Evolutionary conservation across 306 rosid genomes (phyloP).

Genomic region (Prunus armeniaca): DNA sequence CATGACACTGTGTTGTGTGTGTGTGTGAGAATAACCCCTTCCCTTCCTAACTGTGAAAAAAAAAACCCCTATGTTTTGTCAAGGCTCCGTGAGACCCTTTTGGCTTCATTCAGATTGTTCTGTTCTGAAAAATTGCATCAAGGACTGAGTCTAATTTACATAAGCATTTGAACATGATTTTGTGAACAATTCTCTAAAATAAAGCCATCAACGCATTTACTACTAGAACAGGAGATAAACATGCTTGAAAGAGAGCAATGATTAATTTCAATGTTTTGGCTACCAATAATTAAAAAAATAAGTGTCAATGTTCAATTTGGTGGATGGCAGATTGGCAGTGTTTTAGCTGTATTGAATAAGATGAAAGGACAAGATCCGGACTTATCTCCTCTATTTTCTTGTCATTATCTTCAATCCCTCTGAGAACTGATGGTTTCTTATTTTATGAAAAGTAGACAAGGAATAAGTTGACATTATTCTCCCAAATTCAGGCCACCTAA

Average conservation of each 20-base stretch:
- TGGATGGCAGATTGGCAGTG: constrained; percentile 24
- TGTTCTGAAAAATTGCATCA: not conserved
- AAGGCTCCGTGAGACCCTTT: not conserved
- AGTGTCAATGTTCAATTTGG: constrained; percentile 22
- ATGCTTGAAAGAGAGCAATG: not conserved
- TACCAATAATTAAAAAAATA: not conserved
- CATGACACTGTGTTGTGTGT: too few species aligned
- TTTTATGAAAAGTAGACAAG: constrained; percentile 5
- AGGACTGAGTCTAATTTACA: constrained; percentile 1
- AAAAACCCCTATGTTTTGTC: too few species aligned
- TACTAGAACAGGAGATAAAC: constrained; percentile 1
- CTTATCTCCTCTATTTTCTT: constrained; percentile 22
- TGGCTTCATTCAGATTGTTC: not conserved
- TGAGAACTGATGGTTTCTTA: not conserved
- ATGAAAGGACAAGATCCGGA: constrained; percentile 34
- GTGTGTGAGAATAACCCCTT: too few species aligned
- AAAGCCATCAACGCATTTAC: constrained; percentile 11
- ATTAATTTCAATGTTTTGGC: constrained; percentile 6
- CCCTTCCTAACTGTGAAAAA: too few species aligned
- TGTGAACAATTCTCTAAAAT: constrained; percentile 8
- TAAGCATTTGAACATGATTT: constrained; percentile 1
- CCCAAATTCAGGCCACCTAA: not conserved
- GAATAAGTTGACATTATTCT: constrained; percentile 25
- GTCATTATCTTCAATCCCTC: constrained; percentile 14
- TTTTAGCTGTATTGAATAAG: constrained; percentile 29